A percentile compares a stretch with the other conserved stretches of the same genome.
Conservation (phyloP, 768 basidiomycete species). For the Mycena rosella region DNA sequence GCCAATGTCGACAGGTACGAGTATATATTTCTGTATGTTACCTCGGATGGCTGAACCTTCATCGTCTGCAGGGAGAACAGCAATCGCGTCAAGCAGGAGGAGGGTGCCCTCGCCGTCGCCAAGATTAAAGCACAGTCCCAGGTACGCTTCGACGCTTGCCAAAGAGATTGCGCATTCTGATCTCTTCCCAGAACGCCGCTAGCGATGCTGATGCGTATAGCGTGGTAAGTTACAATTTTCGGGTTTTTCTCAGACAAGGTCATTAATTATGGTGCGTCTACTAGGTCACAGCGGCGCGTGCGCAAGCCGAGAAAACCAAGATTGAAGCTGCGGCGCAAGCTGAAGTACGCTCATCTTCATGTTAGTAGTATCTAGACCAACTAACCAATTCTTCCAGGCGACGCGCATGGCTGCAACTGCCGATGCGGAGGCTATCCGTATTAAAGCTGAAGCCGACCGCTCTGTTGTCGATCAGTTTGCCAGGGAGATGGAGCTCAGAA, state of each 20-base stretch:
- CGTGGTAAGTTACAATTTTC: too few relatives aligned
- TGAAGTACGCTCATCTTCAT: too few relatives aligned
- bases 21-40: background rate
- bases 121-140: conserved; percentile 74
- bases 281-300: too few relatives aligned
- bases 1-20: conserved; percentile 63
- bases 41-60: background rate
- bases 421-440: too few relatives aligned
- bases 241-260: too few relatives aligned
- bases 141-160: too few relatives aligned
- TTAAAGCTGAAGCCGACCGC: conserved; percentile 74
- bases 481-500: conserved; percentile 76
- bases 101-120: conserved; percentile 82
- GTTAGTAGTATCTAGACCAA: background rate
- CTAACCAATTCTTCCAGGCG: too few relatives aligned
- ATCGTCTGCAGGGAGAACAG: conserved; percentile 85
- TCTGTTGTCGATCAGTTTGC: conserved; percentile 75
- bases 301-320: conserved; percentile 75
- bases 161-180: too few relatives aligned
- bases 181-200: conserved; percentile 57
- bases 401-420: too few relatives aligned
- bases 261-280: too few relatives aligned
- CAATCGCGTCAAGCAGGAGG: conserved; percentile 89
- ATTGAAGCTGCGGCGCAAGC: conserved; percentile 84
- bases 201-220: conserved; percentile 84